A percentile compares a stretch with the other conserved stretches of the same genome.
These are phyloP conservation scores for Nannochloropsis oceanica DNA, from an alignment of 108 stramenopile genomes.

Conservation along the genomic window DNA sequence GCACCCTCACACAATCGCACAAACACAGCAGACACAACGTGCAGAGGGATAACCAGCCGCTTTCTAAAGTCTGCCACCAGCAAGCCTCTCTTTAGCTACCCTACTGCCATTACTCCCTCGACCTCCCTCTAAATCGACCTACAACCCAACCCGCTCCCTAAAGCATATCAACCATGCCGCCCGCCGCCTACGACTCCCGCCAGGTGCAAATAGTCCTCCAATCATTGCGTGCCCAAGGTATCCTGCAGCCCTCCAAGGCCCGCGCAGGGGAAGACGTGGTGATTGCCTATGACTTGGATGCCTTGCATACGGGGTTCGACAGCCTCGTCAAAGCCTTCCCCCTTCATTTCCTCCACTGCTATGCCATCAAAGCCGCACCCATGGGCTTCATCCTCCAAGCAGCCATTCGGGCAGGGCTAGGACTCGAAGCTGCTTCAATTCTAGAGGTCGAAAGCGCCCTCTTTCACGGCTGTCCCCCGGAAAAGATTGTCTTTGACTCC, in stretches of 20 bases:
- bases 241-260: not conserved
- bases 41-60: too few relatives aligned
- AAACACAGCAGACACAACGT: too few relatives aligned
- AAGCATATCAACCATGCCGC: not conserved
- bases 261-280: not conserved
- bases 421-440: conserved; percentile 33
- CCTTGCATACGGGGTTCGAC: conserved; percentile 5
- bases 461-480: conserved; percentile 20
- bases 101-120: too few relatives aligned
- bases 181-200: not conserved
- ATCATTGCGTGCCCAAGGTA: not conserved
- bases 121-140: too few relatives aligned
- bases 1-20: too few relatives aligned
- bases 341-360: conserved; percentile 18
- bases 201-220: not conserved
- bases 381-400: conserved; percentile 23
- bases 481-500: conserved; percentile 25
- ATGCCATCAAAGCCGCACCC: conserved; percentile 32
- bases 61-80: too few relatives aligned
- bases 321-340: conserved; percentile 1
- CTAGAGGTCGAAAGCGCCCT: conserved; percentile 30
- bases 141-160: too few relatives aligned
- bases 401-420: conserved; percentile 19
- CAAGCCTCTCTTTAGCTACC: too few relatives aligned
- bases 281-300: conserved; percentile 12